phyloP scores from a whole-genome alignment of 192 early-diverging fungal species.

The Endogone sp. region DNA sequence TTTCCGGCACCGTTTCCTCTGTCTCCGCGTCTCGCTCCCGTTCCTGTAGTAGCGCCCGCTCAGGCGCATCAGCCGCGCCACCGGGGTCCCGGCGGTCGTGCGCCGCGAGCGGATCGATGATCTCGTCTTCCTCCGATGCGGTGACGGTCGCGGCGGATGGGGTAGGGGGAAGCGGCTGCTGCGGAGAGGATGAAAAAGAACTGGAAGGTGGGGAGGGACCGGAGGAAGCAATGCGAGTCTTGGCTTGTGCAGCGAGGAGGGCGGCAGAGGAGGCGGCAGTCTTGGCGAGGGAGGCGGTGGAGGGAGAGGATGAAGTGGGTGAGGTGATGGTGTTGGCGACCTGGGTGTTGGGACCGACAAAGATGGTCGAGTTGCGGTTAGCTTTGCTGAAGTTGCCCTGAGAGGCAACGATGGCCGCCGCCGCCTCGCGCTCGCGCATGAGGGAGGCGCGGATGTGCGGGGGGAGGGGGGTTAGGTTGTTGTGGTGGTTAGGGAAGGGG shows the following conservation, averaged over 20 bases:
- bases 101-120: slow-evolving; percentile 4
- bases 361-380: not conserved
- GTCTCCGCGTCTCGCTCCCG: not conserved
- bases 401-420: not conserved
- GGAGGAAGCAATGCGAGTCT: slow-evolving; percentile 3
- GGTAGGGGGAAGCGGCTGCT: slow-evolving; percentile 14
- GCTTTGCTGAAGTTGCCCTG: not conserved
- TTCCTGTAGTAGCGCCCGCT: not conserved
- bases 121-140: not conserved
- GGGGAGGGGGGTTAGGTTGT: not conserved
- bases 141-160: slow-evolving; percentile 20
- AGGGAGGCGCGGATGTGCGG: not conserved
- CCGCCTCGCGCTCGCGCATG: not conserved
- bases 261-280: not conserved
- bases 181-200: not conserved
- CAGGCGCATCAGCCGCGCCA: not conserved
- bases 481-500: not conserved
- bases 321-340: not conserved
- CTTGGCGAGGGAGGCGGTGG: not conserved
- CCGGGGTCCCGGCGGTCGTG: slow-evolving; percentile 10
- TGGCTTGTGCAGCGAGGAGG: not conserved
- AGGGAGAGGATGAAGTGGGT: not conserved
- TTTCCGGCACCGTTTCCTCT: slow-evolving; percentile 20
- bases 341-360: not conserved
- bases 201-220: not conserved